Evolutionary conservation across 2,329 filamentous ascomycete genomes (phyloP), one percentile per base, ranked within the genome.

Genomic region (Dactylellina sp.): DNA sequence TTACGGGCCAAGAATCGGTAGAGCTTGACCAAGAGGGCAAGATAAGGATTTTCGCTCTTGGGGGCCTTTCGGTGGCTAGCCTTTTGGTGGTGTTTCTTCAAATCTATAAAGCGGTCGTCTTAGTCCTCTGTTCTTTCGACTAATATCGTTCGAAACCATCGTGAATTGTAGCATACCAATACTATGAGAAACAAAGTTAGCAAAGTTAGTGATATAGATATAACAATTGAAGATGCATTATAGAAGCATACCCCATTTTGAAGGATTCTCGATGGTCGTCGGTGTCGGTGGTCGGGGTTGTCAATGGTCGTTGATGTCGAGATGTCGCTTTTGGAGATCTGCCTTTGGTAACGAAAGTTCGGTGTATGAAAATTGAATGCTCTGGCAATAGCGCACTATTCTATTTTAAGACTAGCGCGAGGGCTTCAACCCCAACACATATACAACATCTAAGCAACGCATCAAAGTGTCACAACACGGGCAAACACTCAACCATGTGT

Each of bases 41-140:
- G 87, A 86, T 97, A 97, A 82, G 94, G 92, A 88, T 97, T 97
- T 87, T 96, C 91, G 86, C 91, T 96, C 91, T 97, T 97, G 82
- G 93, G 92, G 80, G 92, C 92, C 88, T 91, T 92, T 84, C 93
- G 92, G 88, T 97, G 93, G 82, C 82, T 85, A 84, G 82, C 83
- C 83, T 85, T 84, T 82, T 88, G 86, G 84, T 88, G 86, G 83
- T 88, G 86, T 82, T 83, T 83, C 83, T 88, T 85, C 80, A 86
- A 82, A 82, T 85, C 84, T 75, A 52, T 37, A 59, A 22, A 57
- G 25, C 32, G 18, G 44, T 62, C 63, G 59, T 74, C 70, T 74
- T 66, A 74, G 70, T 35, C 50, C 44, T 20, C n/a, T n/a, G n/a
- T n/a, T n/a, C 60, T 22, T 24, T 39, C 40, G 40, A 61, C 28